A percentile compares a stretch with the other conserved stretches of the same genome.
Evolutionary conservation across 371 early-diverging fungal genomes (phyloP).

Genomic region (Batkoa obscura): DNA sequence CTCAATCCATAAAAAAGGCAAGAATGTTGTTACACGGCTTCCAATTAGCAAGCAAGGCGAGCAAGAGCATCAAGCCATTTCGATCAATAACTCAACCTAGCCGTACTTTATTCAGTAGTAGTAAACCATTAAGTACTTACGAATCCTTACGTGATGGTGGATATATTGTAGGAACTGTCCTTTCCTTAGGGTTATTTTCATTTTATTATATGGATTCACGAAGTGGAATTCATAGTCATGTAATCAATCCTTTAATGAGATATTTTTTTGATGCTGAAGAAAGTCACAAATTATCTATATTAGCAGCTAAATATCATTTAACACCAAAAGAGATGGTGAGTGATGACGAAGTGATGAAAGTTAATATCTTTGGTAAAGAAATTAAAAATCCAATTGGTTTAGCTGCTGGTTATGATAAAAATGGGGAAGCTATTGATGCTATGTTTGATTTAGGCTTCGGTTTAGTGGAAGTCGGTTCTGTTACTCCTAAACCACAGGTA

Average conservation of each 20-base stretch:
- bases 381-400: conserved; percentile 58
- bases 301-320: conserved; percentile 28
- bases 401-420: conserved; percentile 78
- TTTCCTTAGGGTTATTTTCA: not conserved
- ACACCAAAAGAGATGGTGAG: conserved; percentile 26
- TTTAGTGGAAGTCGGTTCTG: conserved; percentile 63
- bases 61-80: no score
- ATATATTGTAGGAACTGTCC: not conserved
- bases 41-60: no score
- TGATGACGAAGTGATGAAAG: conserved; percentile 19
- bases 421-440: conserved; percentile 60
- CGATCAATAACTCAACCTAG: no score
- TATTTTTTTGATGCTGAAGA: conserved; percentile 39
- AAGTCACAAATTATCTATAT: conserved; percentile 42
- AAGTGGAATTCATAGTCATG: conserved; percentile 36
- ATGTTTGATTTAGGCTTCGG: conserved; percentile 65
- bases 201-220: conserved; percentile 26
- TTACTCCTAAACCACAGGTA: conserved; percentile 64
- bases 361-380: conserved; percentile 38
- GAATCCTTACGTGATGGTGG: not conserved
- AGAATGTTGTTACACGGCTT: no score
- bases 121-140: not conserved
- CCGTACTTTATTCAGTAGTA: not conserved
- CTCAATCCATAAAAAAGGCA: no score
- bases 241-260: conserved; percentile 42